Evolutionary conservation across 352 stramenopile species (phyloP).

Genomic region (Pythium brachiatum): DNA sequence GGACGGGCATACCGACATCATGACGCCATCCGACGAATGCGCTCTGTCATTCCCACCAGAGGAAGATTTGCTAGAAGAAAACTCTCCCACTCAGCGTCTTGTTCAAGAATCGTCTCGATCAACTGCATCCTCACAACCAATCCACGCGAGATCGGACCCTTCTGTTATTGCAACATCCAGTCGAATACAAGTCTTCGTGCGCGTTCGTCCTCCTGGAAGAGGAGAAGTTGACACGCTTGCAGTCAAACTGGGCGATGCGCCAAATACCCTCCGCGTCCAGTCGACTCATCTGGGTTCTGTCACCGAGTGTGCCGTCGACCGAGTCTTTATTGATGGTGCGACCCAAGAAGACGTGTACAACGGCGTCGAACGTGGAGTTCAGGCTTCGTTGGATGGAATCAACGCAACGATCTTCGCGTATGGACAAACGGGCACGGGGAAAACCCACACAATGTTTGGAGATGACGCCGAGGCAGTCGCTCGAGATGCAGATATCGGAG

Average conservation of each 20-base stretch:
- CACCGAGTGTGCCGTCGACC: constrained; percentile 71
- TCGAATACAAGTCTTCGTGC: constrained; percentile 66
- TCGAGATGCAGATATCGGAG: neutral
- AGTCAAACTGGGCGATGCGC: constrained; percentile 33
- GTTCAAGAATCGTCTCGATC: neutral
- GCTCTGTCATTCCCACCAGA: neutral
- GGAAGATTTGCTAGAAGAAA: neutral
- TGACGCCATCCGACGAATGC: neutral
- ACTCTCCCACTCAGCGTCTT: neutral
- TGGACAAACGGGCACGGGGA: constrained; percentile 89
- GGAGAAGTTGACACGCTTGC: constrained; percentile 27
- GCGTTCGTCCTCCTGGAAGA: constrained; percentile 46
- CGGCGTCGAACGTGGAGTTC: constrained; percentile 58
- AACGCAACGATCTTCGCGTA: constrained; percentile 93
- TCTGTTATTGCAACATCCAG: constrained; percentile 2
- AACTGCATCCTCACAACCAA: neutral
- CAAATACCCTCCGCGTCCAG: constrained; percentile 27
- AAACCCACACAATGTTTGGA: constrained; percentile 92
- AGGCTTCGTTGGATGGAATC: constrained; percentile 70
- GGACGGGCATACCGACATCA: neutral
- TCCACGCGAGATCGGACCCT: too few species aligned
- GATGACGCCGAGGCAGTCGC: constrained; percentile 22
- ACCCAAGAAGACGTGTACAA: constrained; percentile 82
- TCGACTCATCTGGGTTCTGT: constrained; percentile 20
- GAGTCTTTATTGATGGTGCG: constrained; percentile 57